Percentiles rank a stretch among this genome's conserved stretches.
Evolutionary conservation across 345 rosid species (phyloP).

Genomic region (Eutrema heterophyllum): DNA sequence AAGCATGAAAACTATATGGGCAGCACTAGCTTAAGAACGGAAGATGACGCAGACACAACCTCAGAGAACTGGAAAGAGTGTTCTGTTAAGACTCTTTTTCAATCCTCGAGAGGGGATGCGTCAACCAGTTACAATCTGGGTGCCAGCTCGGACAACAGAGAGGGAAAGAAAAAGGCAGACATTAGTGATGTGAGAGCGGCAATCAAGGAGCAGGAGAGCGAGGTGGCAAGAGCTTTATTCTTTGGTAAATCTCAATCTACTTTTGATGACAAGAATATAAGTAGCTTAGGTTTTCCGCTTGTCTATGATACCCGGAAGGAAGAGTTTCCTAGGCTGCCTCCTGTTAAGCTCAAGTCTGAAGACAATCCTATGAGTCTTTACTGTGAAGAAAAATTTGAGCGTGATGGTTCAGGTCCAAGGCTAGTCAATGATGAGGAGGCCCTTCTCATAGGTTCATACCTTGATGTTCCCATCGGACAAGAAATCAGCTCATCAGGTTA

Average conservation of each 20-base stretch:
- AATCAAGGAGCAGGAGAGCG: slow-evolving; percentile 89
- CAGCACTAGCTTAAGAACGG: slow-evolving; percentile 46
- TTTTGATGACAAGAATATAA: slow-evolving; percentile 46
- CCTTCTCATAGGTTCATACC: slow-evolving; percentile 77
- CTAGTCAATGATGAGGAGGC: slow-evolving; percentile 54
- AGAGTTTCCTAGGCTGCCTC: slow-evolving; percentile 92
- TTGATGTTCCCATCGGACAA: slow-evolving; percentile 93
- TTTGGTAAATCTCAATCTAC: slow-evolving; percentile 54
- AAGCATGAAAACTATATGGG: slow-evolving; percentile 33
- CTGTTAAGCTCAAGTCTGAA: slow-evolving; percentile 92
- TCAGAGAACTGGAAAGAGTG: slow-evolving; percentile 67
- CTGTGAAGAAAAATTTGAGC: slow-evolving; percentile 91
- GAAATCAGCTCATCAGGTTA: slow-evolving; percentile 89
- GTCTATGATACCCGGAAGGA: slow-evolving; percentile 61
- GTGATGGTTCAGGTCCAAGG: slow-evolving; percentile 54
- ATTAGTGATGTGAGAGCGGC: slow-evolving; percentile 44
- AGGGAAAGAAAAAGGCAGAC: slow-evolving; percentile 62
- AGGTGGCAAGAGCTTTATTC: slow-evolving; percentile 78
- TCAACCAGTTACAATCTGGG: slow-evolving; percentile 47
- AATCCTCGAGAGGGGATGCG: slow-evolving; percentile 49
- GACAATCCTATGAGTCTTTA: slow-evolving; percentile 61
- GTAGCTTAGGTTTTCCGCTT: slow-evolving; percentile 48
- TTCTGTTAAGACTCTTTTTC: slow-evolving; percentile 65
- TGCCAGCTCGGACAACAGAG: slow-evolving; percentile 48
- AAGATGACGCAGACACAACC: slow-evolving; percentile 42